Evolutionary conservation across 2,329 filamentous ascomycete species (phyloP), one percentile per base, ranked within the genome.

Genomic region (Blastomyces silverae): DNA sequence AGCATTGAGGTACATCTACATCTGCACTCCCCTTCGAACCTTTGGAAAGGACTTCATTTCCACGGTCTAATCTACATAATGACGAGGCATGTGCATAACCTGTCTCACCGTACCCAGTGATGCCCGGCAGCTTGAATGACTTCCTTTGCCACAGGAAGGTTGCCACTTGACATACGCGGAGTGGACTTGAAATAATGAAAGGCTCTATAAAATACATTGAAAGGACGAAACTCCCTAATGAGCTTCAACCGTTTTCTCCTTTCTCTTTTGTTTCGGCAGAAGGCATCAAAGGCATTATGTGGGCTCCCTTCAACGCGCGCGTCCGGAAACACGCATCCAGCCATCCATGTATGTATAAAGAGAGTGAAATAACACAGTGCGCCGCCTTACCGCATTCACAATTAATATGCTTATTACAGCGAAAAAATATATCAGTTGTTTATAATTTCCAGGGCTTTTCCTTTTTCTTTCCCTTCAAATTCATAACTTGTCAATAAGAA

Each of bases 271-370:
- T 58, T 58, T 39, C n/a, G 42, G 11, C 13, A 13, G 6, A 22
- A n/a, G 3, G 42, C 44, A 58, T 39, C 56, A 58, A 58, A 25
- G 20, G 56, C 56, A 58, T 39, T 58, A n/a, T 39, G 55, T 22
- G 10, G 55, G 1, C 20, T n/a, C n/a, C 20, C n/a, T 22, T 25
- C 11, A 58, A 13, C 11, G 11, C 8, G 15, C 17, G n/a, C 20
- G 15, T 31, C 13, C 34, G n/a, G n/a, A 10, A 42, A 15, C 10
- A 37, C 20, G 53, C 20, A 56, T 56, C 15, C 28, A 56, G 37
- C 15, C 28, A n/a, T 37, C 44, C 44, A 1, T n/a, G 53, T 56
- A 1, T n/a, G 53, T 56, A 34, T 56, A 56, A 56, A 56, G 53
- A 37, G 15, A 56, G 28, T 56, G 31, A 34, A 56, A 56, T 56